Conservation (phyloP, 2,329 filamentous ascomycete genomes). For the Trichoderma cornu-damae region DNA sequence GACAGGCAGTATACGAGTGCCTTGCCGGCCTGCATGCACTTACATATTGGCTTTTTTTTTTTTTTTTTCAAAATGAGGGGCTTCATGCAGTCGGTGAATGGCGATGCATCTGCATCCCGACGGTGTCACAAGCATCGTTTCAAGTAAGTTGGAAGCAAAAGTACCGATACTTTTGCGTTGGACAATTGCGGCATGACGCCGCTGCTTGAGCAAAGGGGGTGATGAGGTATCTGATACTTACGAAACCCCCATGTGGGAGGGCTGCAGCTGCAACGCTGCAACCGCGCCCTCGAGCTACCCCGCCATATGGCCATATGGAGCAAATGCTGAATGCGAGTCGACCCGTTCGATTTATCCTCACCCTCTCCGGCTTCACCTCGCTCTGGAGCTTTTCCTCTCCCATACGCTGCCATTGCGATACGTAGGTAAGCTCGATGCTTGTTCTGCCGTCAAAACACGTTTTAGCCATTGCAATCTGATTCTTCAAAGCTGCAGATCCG, state of each 20-base stretch:
- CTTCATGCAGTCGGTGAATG: not conserved
- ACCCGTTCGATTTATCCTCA: not conserved
- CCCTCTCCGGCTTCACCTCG: conserved; percentile 4
- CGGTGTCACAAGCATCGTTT: conserved; percentile 5
- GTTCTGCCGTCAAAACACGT: not conserved
- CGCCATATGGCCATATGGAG: conserved; percentile 20
- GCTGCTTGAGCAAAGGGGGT: too few species aligned
- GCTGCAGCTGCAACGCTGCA: not conserved
- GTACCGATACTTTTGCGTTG: not conserved
- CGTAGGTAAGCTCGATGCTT: not conserved
- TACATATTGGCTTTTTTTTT: not conserved
- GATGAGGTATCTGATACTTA: not conserved
- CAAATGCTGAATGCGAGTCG: conserved; percentile 9
- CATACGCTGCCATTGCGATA: too few species aligned
- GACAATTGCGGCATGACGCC: too few species aligned
- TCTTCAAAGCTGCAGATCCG: not conserved
- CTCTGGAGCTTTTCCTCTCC: not conserved
- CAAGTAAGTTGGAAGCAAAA: not conserved
- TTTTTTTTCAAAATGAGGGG: not conserved
- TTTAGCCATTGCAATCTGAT: not conserved
- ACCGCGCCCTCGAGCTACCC: conserved; percentile 18
- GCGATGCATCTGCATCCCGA: not conserved
- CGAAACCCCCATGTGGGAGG: not conserved
- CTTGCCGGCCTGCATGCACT: too few species aligned
- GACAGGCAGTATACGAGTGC: too few species aligned